These are phyloP conservation scores for Thinopyrum elongatum DNA, from an alignment of 176 grass and related monocot species.

Conservation along the genomic window DNA sequence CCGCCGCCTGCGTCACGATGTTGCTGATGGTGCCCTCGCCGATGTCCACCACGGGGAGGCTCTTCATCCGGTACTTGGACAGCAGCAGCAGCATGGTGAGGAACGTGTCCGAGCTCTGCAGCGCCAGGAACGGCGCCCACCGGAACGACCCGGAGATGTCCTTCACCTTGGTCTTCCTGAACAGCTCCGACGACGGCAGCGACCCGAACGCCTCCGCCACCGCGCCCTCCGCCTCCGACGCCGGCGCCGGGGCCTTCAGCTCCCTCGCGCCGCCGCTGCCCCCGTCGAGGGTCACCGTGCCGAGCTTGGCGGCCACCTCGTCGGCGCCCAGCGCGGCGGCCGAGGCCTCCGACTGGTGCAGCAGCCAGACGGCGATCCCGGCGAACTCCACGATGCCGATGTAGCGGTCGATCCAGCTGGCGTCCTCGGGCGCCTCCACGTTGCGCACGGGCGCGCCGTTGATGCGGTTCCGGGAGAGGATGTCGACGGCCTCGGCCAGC, in stretches of 20 bases:
- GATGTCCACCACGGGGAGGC: constrained; percentile 92
- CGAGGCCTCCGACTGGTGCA: constrained; percentile 57
- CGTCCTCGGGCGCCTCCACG: constrained; percentile 80
- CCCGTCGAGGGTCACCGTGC: constrained; percentile 49
- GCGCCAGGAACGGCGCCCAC: constrained; percentile 93
- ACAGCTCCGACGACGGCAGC: constrained; percentile 90
- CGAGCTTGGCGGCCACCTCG: constrained; percentile 61
- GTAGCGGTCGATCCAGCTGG: constrained; percentile 96
- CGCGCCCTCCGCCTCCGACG: background rate
- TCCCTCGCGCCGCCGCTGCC: background rate
- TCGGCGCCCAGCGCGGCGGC: constrained; percentile 32
- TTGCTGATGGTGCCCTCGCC: constrained; percentile 86
- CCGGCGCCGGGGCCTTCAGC: background rate
- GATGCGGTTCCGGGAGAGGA: constrained; percentile 76
- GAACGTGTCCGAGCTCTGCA: constrained; percentile 96
- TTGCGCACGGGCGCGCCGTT: constrained; percentile 80
- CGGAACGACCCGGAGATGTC: constrained; percentile 94
- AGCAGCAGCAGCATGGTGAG: constrained; percentile 89
- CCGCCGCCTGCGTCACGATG: constrained; percentile 78
- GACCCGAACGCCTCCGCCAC: constrained; percentile 64
- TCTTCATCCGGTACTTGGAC: constrained; percentile 98
- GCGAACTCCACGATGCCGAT: constrained; percentile 97
- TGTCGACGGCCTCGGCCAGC: constrained; percentile 84
- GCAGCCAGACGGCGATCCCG: constrained; percentile 88
- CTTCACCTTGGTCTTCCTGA: constrained; percentile 91